Evolutionary conservation across 225 moss, liverwort and hornwort species (phyloP).

Genomic region (Rhytidiadelphus loreus): DNA sequence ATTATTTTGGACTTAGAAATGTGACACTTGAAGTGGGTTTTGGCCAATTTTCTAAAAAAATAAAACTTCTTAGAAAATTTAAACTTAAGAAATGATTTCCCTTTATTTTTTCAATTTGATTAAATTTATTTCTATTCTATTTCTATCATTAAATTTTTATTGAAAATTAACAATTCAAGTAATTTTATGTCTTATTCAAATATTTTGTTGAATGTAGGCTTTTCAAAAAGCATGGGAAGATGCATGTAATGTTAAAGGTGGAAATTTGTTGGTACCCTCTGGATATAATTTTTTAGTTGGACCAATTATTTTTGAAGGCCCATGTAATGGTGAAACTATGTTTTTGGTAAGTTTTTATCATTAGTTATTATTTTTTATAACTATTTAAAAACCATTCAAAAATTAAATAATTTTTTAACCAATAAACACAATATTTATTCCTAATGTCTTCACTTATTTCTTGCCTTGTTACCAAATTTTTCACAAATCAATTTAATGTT

Average conservation of each 20-base stretch:
- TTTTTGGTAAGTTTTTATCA: background rate
- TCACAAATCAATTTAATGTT: background rate
- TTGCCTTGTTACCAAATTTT: background rate
- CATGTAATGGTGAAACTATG: background rate
- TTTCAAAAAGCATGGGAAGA: background rate
- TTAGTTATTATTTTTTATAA: no score
- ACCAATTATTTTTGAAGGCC: background rate
- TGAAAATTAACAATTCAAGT: background rate
- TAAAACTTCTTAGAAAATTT: background rate
- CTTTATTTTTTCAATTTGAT: background rate
- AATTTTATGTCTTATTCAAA: background rate
- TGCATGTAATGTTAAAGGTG: background rate
- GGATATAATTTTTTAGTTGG: background rate
- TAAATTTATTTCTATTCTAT: background rate
- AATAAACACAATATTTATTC: background rate
- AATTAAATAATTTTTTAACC: background rate
- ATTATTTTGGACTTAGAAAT: background rate
- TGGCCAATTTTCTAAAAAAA: background rate
- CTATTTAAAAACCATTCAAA: background rate
- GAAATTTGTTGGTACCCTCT: background rate
- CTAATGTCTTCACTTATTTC: background rate
- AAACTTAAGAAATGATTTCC: no score
- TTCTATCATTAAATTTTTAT: background rate
- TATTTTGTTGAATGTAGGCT: background rate
- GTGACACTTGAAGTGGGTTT: no score